These are phyloP conservation scores for Aspergillus clavatus DNA, from an alignment of 2,329 filamentous ascomycete genomes.

Conservation along the genomic window DNA sequence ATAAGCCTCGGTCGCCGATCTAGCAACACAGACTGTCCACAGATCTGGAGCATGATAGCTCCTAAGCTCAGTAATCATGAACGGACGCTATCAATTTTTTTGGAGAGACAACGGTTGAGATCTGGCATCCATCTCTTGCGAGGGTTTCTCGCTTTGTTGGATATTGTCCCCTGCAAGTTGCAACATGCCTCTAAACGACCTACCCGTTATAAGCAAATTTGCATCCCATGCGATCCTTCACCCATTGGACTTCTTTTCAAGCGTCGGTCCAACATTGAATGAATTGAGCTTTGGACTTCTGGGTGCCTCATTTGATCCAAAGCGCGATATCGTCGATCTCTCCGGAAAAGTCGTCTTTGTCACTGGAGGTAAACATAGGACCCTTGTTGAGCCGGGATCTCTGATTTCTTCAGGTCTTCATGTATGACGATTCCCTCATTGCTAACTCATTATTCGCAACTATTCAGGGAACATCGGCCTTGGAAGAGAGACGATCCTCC, in stretches of 20 bases:
- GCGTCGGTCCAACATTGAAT: conserved; percentile 32
- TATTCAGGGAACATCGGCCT: conserved; percentile 43
- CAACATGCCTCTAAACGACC: conserved; percentile 6
- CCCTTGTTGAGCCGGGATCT: no score
- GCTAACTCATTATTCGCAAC: background rate
- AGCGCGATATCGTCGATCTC: conserved; percentile 44
- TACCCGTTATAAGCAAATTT: conserved; percentile 14
- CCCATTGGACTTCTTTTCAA: conserved; percentile 27
- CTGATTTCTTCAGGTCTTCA: no score
- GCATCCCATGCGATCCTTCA: conserved; percentile 21
- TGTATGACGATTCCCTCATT: no score
- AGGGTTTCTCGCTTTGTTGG: background rate
- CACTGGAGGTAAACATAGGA: conserved; percentile 51
- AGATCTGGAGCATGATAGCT: background rate
- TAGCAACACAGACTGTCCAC: background rate
- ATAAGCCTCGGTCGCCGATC: background rate
- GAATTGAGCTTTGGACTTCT: conserved; percentile 32
- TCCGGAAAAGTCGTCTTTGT: conserved; percentile 48
- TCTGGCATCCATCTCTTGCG: background rate
- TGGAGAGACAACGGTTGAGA: background rate
- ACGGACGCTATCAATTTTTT: background rate
- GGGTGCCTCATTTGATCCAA: conserved; percentile 38
- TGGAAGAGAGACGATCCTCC: conserved; percentile 44
- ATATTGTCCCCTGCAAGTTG: background rate
- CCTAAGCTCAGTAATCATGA: background rate